Percentiles rank a stretch among this genome's conserved stretches.
These are phyloP conservation scores for Fusarium pilosicola DNA, from an alignment of 2,329 filamentous ascomycete species.

Conservation along the genomic window DNA sequence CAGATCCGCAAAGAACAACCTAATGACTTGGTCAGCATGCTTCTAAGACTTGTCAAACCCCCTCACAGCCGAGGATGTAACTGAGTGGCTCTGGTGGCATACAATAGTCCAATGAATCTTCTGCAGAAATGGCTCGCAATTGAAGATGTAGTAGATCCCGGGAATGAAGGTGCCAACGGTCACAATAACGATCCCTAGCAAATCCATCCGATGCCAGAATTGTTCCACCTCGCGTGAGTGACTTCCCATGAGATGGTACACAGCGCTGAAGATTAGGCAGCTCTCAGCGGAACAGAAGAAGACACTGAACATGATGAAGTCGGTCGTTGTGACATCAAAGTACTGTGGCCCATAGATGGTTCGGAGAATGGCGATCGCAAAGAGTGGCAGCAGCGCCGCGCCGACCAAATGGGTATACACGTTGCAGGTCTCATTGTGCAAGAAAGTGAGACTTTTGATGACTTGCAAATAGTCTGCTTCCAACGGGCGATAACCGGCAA, in stretches of 20 bases:
- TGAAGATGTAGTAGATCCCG: neutral
- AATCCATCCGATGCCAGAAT: neutral
- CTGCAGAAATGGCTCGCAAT: neutral
- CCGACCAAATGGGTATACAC: neutral
- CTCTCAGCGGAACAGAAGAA: neutral
- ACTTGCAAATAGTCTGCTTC: neutral
- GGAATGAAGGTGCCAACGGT: neutral
- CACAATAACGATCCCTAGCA: neutral
- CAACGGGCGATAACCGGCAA: neutral
- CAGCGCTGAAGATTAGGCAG: neutral
- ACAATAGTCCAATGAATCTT: neutral
- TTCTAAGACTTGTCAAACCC: neutral
- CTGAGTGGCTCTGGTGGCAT: accelerated
- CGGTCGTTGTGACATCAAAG: accelerated
- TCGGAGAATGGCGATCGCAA: neutral
- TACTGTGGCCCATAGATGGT: neutral
- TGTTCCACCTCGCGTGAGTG: neutral
- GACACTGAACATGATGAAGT: neutral
- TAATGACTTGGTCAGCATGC: neutral
- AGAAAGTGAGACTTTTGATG: neutral
- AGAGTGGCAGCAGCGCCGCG: neutral
- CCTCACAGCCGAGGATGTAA: neutral
- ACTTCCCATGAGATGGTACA: neutral
- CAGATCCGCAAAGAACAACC: neutral
- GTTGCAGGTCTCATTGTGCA: neutral